Evolutionary conservation across 2,329 filamentous ascomycete genomes (phyloP).

Genomic region (Botryotinia globosa): DNA sequence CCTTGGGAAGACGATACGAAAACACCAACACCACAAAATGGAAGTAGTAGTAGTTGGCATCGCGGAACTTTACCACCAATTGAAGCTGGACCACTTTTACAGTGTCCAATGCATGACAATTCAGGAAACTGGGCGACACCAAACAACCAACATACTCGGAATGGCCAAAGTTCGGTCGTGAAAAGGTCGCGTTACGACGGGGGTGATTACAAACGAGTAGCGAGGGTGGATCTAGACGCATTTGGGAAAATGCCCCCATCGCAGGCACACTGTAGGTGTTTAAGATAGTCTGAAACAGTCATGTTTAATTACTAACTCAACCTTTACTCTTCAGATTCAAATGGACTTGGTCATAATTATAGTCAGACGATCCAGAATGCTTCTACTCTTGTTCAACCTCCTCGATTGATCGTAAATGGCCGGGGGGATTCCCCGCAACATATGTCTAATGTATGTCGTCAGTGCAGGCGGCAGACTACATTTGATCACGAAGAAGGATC

Average conservation of each 20-base stretch:
- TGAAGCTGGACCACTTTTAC: conserved; percentile 26
- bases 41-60: conserved; percentile 26
- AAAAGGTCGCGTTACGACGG: conserved; percentile 32
- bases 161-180: conserved; percentile 24
- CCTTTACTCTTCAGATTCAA: conserved; percentile 23
- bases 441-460: conserved; percentile 27
- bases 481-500: conserved; percentile 25
- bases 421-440: conserved; percentile 22
- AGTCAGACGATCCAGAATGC: conserved; percentile 22
- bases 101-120: conserved; percentile 20
- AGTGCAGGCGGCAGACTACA: conserved; percentile 30
- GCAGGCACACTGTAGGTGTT: conserved; percentile 27
- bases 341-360: conserved; percentile 23
- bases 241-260: conserved; percentile 25
- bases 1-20: conserved; percentile 34
- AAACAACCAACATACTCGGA: conserved; percentile 24
- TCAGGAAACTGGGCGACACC: conserved; percentile 21
- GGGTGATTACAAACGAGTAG: conserved; percentile 27
- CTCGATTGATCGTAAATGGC: background rate
- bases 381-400: conserved; percentile 18
- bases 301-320: conserved; percentile 23
- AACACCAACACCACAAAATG: conserved; percentile 12
- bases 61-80: conserved; percentile 32
- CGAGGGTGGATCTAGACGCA: conserved; percentile 23
- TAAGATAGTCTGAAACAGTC: background rate